Percentiles rank a stretch among this genome's conserved stretches.
These are phyloP conservation scores for Cicer judaicum DNA, from an alignment of 306 rosid species.

Conservation along the genomic window DNA sequence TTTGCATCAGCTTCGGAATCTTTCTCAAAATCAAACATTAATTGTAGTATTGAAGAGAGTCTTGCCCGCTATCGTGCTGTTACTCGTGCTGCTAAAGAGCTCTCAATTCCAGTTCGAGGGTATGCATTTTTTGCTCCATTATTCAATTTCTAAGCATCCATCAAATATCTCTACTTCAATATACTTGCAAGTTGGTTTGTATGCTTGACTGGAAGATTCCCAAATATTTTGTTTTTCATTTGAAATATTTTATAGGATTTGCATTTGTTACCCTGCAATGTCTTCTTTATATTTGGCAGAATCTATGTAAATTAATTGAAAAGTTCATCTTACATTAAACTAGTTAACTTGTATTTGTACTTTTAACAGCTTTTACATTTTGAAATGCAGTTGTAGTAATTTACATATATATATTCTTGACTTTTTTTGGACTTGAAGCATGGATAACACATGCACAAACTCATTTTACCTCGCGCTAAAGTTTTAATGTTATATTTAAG, in stretches of 20 bases:
- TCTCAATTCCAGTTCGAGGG: slow-evolving; percentile 88
- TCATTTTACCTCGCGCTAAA: neutral
- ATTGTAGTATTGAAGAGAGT: slow-evolving; percentile 87
- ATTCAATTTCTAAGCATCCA: slow-evolving; percentile 15
- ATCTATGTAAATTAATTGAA: neutral
- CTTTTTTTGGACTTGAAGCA: neutral
- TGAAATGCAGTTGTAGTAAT: neutral
- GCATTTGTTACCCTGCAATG: slow-evolving; percentile 15
- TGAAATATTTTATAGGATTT: slow-evolving; percentile 30
- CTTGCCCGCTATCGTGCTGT: slow-evolving; percentile 72
- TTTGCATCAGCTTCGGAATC: slow-evolving; percentile 95
- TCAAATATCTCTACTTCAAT: slow-evolving; percentile 23
- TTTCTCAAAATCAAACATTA: slow-evolving; percentile 87
- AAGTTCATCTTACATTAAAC: slow-evolving; percentile 8
- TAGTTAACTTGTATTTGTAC: slow-evolving; percentile 17
- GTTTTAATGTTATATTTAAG: slow-evolving; percentile 5
- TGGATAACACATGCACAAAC: neutral
- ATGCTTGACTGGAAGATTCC: slow-evolving; percentile 12
- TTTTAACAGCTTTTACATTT: neutral
- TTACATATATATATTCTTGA: neutral
- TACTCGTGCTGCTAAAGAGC: slow-evolving; percentile 76
- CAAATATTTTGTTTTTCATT: neutral
- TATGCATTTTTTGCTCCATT: slow-evolving; percentile 45
- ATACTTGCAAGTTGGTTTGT: slow-evolving; percentile 18
- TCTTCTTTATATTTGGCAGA: slow-evolving; percentile 1